These are phyloP conservation scores for Hymenoscyphus occultus DNA, from an alignment of 2,329 filamentous ascomycete genomes.

Conservation along the genomic window DNA sequence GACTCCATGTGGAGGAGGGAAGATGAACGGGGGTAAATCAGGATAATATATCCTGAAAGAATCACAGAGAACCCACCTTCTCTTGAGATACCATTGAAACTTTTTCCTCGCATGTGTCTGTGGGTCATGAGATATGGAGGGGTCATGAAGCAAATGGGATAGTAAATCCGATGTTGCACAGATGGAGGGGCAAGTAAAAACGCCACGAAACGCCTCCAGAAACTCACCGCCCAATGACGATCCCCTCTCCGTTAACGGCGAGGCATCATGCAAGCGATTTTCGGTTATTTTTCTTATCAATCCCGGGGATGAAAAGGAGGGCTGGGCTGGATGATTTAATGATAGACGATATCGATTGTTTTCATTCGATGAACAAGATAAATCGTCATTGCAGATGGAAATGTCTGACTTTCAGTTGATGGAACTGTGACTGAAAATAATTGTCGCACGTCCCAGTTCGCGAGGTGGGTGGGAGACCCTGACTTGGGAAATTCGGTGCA, in stretches of 20 bases:
- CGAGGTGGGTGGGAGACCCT: not conserved
- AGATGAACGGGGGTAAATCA: not conserved
- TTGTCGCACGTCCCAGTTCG: not conserved
- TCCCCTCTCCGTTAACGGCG: not conserved
- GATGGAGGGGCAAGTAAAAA: not conserved
- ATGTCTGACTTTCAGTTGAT: not conserved
- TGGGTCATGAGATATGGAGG: not conserved
- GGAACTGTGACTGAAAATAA: not conserved
- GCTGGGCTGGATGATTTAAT: not conserved
- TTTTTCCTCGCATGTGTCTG: not conserved
- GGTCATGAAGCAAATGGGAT: not conserved
- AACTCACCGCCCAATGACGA: not conserved
- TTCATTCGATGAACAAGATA: not conserved
- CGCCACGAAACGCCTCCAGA: not conserved
- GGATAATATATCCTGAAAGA: not conserved
- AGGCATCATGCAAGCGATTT: slow-evolving; percentile 1
- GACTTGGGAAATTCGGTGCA: not conserved
- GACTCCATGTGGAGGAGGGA: not conserved
- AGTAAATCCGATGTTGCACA: not conserved
- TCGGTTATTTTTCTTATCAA: slow-evolving; percentile 2
- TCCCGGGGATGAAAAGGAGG: not conserved
- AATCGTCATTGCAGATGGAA: not conserved
- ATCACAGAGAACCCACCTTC: not conserved
- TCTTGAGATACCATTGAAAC: not conserved
- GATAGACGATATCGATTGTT: not conserved